Evolutionary conservation across 305 asterid genomes (phyloP), one percentile per base, ranked within the genome.

Genomic region (Solanum hybrid): DNA sequence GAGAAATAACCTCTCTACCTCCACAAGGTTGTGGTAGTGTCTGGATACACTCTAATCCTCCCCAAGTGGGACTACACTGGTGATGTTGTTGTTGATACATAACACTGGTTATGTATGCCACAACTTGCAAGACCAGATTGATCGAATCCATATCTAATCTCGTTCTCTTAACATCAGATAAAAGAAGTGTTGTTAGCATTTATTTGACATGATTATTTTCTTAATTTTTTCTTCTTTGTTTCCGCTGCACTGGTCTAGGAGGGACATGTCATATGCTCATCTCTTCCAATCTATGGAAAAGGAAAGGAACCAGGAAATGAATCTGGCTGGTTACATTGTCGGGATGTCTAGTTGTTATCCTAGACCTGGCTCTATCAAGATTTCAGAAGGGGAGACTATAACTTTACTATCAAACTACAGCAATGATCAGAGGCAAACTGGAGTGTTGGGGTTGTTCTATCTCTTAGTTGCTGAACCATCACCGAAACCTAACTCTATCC

Each of bases 371-470:
- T 39, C 99, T 2, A 88, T 95, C 92, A 96, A 92, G 96, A 93
- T 97, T 89, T 90, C 93, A 27, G 90, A 93, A 7, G 99, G 99
- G 89, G 99, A 96, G 95, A 93, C 61, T 22, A 90, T 94, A 13
- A 94, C 94, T 24, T 91, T 97, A 57, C 90, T 94, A 39, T 96
- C 99, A 22, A 95, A 96, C 68, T 96, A 97, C 89, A 95, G 93
- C 92, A 94, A 92, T 85, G 32, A 85, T 15, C 89, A 75, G 91
- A 90, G 80, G 34, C 99, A 95, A 88, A 95, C 97, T 1, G 98
- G 98, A 90, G 98, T 97, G 17, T 95, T 97, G 97, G 3, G 31
- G 2, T 29, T 29, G 3, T 29, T 29, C 31, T 29, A 29, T 29
- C 31, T 29, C 90, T 92, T 95, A 90, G 89, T 95, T 89, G 93